Percentiles rank a stretch among this genome's conserved stretches.
These are phyloP conservation scores for Camelina hispida DNA, from an alignment of 345 rosid species.

Conservation along the genomic window DNA sequence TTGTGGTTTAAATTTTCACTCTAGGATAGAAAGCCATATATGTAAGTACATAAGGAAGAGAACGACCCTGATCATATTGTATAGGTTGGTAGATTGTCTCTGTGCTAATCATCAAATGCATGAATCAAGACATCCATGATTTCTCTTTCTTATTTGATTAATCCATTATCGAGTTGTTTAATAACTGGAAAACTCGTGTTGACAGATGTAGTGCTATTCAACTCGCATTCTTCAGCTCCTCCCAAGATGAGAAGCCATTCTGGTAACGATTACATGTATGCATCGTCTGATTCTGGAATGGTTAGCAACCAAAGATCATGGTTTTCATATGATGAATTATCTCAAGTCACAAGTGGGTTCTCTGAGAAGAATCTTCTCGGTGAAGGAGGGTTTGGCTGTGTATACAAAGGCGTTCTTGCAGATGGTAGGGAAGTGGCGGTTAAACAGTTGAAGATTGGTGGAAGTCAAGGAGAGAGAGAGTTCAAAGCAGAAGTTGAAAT, in stretches of 20 bases:
- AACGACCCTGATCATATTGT: neutral
- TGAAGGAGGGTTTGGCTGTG: conserved; percentile 99
- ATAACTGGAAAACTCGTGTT: conserved; percentile 20
- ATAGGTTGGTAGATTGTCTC: conserved; percentile 5
- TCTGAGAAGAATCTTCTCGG: conserved; percentile 79
- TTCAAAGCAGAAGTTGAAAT: conserved; percentile 98
- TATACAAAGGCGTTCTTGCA: conserved; percentile 79
- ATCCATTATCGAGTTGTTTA: conserved; percentile 1
- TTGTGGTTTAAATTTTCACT: neutral
- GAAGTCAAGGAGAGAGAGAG: conserved; percentile 96
- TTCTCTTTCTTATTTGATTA: conserved; percentile 9
- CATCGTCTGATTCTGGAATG: conserved; percentile 73
- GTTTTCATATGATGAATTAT: conserved; percentile 87
- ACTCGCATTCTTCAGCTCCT: conserved; percentile 58
- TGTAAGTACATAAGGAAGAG: neutral
- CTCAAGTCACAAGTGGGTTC: conserved; percentile 76
- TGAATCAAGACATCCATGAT: neutral
- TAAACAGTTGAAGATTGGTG: conserved; percentile 93
- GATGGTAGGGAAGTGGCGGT: conserved; percentile 94
- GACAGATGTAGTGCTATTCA: conserved; percentile 71
- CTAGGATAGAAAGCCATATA: neutral
- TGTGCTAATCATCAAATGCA: neutral
- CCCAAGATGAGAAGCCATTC: conserved; percentile 54
- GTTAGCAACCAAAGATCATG: conserved; percentile 76
- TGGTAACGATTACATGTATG: conserved; percentile 59